Evolutionary conservation across 352 stramenopile species (phyloP), one percentile per base, ranked within the genome.

Genomic region (Thalassiosira hispida): DNA sequence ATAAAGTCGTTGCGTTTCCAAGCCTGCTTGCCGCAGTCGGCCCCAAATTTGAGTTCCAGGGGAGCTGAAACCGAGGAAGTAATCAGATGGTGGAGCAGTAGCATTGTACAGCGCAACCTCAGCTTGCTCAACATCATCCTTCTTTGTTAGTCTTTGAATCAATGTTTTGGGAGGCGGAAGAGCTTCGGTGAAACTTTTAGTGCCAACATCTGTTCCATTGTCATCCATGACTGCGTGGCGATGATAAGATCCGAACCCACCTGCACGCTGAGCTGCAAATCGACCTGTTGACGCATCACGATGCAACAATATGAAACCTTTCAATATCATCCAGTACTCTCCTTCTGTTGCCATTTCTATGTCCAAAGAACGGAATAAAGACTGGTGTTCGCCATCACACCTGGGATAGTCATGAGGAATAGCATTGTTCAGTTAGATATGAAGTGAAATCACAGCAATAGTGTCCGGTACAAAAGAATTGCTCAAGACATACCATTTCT

Each of bases 281-380:
- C 89, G 60, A 66, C 83, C 84, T 11, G 74, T 76, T 33, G 74
- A 77, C 20, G 85, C 87, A 84, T 95, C 88, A 49, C 90, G 70
- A 71, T 95, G 85, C 25, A 95, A 74, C 5, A 91, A 66, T 16
- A 93, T 61, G 55, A 95, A 91, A 11, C 90, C 90, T 49, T 87
- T 70, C 27, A 94, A 91, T 51, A 94, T 71, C 44, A 95, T 76
- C 90, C 90, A 95, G 62, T 93, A 95, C 78, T 94, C 88, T 60
- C 90, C 90, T 64, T 92, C 84, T 18, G 90, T 93, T 27, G 86
- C 86, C 35, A 83, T 77, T 81, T 95, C 90, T 38, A 95, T 86
- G 65, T 95, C 90, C 35, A 93, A 66, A 5, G 73, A 81, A 62
- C 77, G 71, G 67, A 86, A 93, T 20, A 79, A 61, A 16, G 64